These are phyloP conservation scores for Tuber melanosporum DNA, from an alignment of 495 filamentous ascomycete genomes.

Conservation along the genomic window DNA sequence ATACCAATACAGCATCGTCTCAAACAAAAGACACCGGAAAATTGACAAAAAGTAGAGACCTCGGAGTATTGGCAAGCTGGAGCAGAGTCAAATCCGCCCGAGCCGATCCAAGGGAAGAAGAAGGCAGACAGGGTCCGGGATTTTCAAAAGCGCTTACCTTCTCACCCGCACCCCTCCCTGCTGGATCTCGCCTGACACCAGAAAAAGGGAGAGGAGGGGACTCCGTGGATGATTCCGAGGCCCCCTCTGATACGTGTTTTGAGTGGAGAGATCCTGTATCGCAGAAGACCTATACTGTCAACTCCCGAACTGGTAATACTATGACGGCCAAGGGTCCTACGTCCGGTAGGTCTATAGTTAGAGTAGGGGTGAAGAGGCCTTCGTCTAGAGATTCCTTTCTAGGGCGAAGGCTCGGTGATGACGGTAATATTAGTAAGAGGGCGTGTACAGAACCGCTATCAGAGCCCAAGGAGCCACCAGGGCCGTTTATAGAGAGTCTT, in stretches of 20 bases:
- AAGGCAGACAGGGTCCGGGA: slow-evolving; percentile 22
- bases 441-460: slow-evolving; percentile 4
- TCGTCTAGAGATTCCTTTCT: slow-evolving; percentile 14
- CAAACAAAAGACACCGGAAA: neutral
- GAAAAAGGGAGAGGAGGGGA: neutral
- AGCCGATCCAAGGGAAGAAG: slow-evolving; percentile 28
- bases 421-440: slow-evolving; percentile 11
- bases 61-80: slow-evolving; percentile 25
- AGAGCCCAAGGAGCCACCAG: slow-evolving; percentile 13
- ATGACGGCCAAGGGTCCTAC: neutral
- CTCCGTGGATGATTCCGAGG: neutral
- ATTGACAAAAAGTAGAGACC: neutral
- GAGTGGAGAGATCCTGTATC: slow-evolving; percentile 65
- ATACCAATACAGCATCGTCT: slow-evolving; percentile 1
- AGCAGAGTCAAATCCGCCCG: slow-evolving; percentile 34
- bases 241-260: slow-evolving; percentile 34
- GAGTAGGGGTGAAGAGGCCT: slow-evolving; percentile 34
- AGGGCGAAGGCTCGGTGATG: neutral
- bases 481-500: slow-evolving; percentile 32
- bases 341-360: neutral
- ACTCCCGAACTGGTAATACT: slow-evolving; percentile 58
- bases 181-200: neutral
- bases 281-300: slow-evolving; percentile 53
- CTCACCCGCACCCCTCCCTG: neutral
- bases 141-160: slow-evolving; percentile 5